Percentiles rank a stretch among this genome's conserved stretches.
Conservation (phyloP, 805 yeast species). For the Ogataea polymorpha region DNA sequence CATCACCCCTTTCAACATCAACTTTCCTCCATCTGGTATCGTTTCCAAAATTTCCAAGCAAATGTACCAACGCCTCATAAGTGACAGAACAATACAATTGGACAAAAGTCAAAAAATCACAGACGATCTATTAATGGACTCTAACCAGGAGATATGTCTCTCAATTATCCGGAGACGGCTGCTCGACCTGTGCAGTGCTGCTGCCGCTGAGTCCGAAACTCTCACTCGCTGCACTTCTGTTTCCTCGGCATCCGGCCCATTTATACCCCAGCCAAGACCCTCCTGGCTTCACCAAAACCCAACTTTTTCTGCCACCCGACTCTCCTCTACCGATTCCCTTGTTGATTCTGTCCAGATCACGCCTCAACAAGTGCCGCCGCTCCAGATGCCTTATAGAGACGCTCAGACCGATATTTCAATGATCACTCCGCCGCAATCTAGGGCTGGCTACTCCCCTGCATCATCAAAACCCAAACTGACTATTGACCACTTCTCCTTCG, state of each 20-base stretch:
- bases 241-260: slow-evolving; percentile 13
- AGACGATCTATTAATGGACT: slow-evolving; percentile 28
- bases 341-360: slow-evolving; percentile 32
- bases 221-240: slow-evolving; percentile 30
- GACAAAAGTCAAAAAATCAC: slow-evolving; percentile 25
- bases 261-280: slow-evolving; percentile 25
- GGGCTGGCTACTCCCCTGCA: slow-evolving; percentile 16
- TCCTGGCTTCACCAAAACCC: slow-evolving; percentile 37
- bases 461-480: slow-evolving; percentile 11
- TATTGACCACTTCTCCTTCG: slow-evolving; percentile 23
- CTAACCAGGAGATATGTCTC: slow-evolving; percentile 26
- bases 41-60: slow-evolving; percentile 58
- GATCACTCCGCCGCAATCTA: slow-evolving; percentile 22
- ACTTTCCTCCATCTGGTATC: slow-evolving; percentile 66
- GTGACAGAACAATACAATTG: slow-evolving; percentile 21
- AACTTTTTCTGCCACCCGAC: slow-evolving; percentile 28
- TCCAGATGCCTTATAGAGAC: slow-evolving; percentile 7
- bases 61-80: slow-evolving; percentile 35
- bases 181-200: slow-evolving; percentile 30
- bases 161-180: slow-evolving; percentile 33
- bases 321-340: slow-evolving; percentile 34
- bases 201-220: slow-evolving; percentile 20
- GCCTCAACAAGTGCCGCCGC: slow-evolving; percentile 10
- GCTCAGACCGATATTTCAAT: slow-evolving; percentile 14
- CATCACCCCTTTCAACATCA: slow-evolving; percentile 63